Base-by-base conservation (phyloP, 2,329 filamentous ascomycete genomes). In the Fonsecaea pedrosoi region DNA sequence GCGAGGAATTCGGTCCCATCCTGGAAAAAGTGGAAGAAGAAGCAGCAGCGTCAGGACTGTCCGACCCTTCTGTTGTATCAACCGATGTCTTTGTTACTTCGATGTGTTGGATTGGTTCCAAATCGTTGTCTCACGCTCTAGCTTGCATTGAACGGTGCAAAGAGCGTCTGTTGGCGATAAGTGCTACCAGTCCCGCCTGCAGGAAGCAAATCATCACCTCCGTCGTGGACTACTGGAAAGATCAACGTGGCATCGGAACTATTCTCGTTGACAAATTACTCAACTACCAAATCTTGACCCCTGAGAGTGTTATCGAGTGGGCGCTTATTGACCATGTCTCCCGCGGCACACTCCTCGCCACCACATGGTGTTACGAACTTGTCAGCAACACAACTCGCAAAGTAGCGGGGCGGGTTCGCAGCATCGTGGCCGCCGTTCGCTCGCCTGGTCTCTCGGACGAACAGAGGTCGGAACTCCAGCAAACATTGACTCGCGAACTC, bases 81-180 rank as follows among this genome's bases (percentile, higher is more conserved):
- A 96, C 93, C 4, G 95, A 98, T 76, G 93, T 93, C 48, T 96
- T 97, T 75, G 89, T 97, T 75, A 99, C 94, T 0, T 89, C 92
- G 21, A 94, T 99, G 72, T 95, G 94, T 81, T 95, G 89, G 80
- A 89, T 97, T 57, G 95, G 95, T 54, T 94, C 92, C 70, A 99
- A 99, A 80, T 97, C 94, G 0, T 87, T 99, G 37, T 97, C 94
- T 12, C 95, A 99, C 78, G 92, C 97, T 3, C 87, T 99, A 15
- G 96, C 94, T 8, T 96, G 92, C 77, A 97, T 99, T 71, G 95
- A 99, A 79, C 90, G 95, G 66, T 94, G 91, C 80, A 97, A 97
- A 80, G 92, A 94, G 62, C 89, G 93, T 35, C 87, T 99, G 0
- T 83, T 97, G 1, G 89, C 91, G 65, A 89, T 94, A 42, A 92